Evolutionary conservation across 2,329 filamentous ascomycete genomes (phyloP).

Genomic region (Arthrobotrys conoides): DNA sequence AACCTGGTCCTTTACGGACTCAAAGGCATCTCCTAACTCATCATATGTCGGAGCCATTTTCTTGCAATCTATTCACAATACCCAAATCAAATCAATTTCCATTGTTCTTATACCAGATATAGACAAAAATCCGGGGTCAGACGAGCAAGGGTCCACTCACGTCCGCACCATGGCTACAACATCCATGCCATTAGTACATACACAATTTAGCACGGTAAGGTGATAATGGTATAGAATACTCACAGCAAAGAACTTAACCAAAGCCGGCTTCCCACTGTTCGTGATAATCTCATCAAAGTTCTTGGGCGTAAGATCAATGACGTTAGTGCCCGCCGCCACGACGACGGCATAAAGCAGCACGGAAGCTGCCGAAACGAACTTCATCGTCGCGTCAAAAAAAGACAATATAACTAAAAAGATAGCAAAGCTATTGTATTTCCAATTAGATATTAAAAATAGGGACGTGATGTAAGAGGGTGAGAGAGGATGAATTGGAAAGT

Average conservation of each 20-base stretch:
- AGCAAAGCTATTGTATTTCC: conserved; percentile 3
- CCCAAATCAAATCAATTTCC: conserved; percentile 7
- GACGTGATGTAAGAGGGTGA: neutral
- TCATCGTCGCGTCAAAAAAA: conserved; percentile 40
- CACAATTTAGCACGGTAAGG: neutral
- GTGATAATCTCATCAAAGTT: conserved; percentile 95
- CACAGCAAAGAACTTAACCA: conserved; percentile 94
- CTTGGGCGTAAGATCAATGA: conserved; percentile 86
- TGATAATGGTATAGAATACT: conserved; percentile 31
- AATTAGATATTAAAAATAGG: neutral
- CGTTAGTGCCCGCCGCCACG: conserved; percentile 81
- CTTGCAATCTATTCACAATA: conserved; percentile 63
- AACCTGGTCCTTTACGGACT: conserved; percentile 75
- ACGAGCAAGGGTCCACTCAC: conserved; percentile 59
- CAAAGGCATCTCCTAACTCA: conserved; percentile 63
- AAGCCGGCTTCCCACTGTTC: conserved; percentile 91
- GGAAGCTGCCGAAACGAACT: conserved; percentile 37
- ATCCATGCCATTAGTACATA: conserved; percentile 26
- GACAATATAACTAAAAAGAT: conserved; percentile 3
- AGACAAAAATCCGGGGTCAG: neutral
- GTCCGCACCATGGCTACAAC: conserved; percentile 64
- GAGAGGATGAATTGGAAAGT: neutral
- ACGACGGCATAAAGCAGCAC: conserved; percentile 61
- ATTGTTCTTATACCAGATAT: neutral
- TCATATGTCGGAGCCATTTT: conserved; percentile 64